Conservation (phyloP, 164 flowering plant species). For the Platanus orientalis region DNA sequence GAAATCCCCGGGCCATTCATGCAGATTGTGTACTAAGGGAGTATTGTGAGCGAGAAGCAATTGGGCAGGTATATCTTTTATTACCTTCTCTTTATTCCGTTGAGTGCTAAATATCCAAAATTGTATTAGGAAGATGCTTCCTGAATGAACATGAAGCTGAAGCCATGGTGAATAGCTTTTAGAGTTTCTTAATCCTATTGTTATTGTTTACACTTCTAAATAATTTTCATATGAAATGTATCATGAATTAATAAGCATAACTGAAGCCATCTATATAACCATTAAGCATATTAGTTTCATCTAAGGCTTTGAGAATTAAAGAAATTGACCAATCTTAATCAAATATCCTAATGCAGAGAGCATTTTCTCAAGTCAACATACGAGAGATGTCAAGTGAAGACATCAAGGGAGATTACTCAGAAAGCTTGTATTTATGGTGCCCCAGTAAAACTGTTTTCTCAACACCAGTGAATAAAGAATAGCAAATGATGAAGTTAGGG, state of each 20-base stretch:
- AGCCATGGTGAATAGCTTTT: not conserved
- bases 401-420: no score
- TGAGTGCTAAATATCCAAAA: conserved; percentile 1
- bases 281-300: no score
- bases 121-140: no score
- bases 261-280: not conserved
- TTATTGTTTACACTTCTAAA: not conserved
- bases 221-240: not conserved
- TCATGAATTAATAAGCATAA: not conserved
- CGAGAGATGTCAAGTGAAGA: no score
- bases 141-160: not conserved
- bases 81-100: not conserved
- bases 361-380: no score
- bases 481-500: no score
- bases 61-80: conserved; percentile 67
- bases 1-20: conserved; percentile 82
- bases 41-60: conserved; percentile 81
- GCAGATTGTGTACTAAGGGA: conserved; percentile 66
- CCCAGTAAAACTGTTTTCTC: no score
- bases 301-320: no score
- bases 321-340: no score
- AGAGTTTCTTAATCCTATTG: not conserved
- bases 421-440: no score
- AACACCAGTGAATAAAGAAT: no score
- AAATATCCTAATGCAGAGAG: no score